Conservation (phyloP, 2,329 filamentous ascomycete genomes). For the Neonectria magnoliae region DNA sequence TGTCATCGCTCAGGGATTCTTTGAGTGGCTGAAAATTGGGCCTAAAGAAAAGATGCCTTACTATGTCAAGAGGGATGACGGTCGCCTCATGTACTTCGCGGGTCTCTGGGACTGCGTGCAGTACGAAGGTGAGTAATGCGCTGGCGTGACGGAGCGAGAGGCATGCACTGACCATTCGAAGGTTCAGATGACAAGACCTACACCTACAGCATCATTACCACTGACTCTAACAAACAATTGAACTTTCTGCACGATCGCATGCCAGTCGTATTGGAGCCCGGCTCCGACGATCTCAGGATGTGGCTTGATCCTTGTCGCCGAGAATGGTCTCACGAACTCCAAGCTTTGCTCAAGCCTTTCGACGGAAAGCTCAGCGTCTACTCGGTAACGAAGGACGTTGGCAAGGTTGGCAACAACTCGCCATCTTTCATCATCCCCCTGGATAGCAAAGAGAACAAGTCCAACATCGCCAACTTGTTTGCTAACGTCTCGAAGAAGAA, state of each 20-base stretch:
- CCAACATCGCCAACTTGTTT: constrained; percentile 95
- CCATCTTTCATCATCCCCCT: constrained; percentile 84
- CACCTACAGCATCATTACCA: constrained; percentile 95
- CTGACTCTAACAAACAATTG: constrained; percentile 82
- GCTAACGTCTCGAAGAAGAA: constrained; percentile 60
- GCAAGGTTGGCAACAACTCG: constrained; percentile 93
- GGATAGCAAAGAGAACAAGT: constrained; percentile 87
- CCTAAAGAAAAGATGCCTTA: constrained; percentile 84
- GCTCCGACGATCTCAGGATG: constrained; percentile 72
- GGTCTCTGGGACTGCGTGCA: constrained; percentile 91
- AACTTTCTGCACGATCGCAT: constrained; percentile 93
- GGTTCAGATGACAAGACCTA: constrained; percentile 72
- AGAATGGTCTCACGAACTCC: constrained; percentile 82
- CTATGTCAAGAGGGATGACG: constrained; percentile 84
- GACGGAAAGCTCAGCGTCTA: constrained; percentile 84
- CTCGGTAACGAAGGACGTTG: constrained; percentile 86
- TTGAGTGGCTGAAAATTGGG: constrained; percentile 89
- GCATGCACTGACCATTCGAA: not conserved
- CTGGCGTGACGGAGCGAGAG: not conserved
- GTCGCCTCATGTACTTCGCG: constrained; percentile 86
- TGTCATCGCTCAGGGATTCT: constrained; percentile 91
- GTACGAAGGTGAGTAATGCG: constrained; percentile 70
- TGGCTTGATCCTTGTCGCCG: constrained; percentile 81
- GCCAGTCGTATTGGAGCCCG: constrained; percentile 89
- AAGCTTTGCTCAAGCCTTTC: constrained; percentile 82